Percentiles rank a stretch among this genome's conserved stretches.
Conservation (phyloP, 2,329 filamentous ascomycete species). For the Capronia epimyces region DNA sequence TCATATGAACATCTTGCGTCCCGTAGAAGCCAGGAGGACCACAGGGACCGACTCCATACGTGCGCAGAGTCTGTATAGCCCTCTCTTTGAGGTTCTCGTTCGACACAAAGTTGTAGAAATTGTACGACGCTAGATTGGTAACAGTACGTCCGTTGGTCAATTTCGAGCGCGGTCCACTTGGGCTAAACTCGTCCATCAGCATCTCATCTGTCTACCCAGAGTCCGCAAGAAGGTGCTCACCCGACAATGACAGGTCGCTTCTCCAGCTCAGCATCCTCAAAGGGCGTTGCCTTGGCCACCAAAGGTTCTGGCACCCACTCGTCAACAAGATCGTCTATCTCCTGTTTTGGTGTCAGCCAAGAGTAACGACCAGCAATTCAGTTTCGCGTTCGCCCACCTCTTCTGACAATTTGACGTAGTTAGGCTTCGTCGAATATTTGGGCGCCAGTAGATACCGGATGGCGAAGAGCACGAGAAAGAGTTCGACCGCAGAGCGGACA, state of each 20-base stretch:
- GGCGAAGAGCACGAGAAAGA: slow-evolving; percentile 91
- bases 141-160: slow-evolving; percentile 84
- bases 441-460: slow-evolving; percentile 88
- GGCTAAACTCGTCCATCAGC: slow-evolving; percentile 46
- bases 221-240: slow-evolving; percentile 44
- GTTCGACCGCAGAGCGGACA: slow-evolving; percentile 83
- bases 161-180: slow-evolving; percentile 84
- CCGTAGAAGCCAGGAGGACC: slow-evolving; percentile 97
- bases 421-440: slow-evolving; percentile 87
- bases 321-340: slow-evolving; percentile 93
- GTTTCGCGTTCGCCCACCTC: slow-evolving; percentile 48
- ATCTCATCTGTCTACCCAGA: neutral
- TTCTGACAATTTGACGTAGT: slow-evolving; percentile 81
- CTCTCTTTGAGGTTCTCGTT: slow-evolving; percentile 93
- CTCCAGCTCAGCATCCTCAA: slow-evolving; percentile 78
- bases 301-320: slow-evolving; percentile 95
- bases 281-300: slow-evolving; percentile 63
- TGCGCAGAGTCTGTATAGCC: slow-evolving; percentile 86
- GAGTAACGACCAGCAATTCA: neutral
- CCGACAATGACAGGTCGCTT: slow-evolving; percentile 82
- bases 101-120: slow-evolving; percentile 94
- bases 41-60: slow-evolving; percentile 93
- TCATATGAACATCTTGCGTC: slow-evolving; percentile 96
- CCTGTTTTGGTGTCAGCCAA: slow-evolving; percentile 42
- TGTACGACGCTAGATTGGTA: slow-evolving; percentile 88